Conservation (phyloP, 768 basidiomycete genomes). For the Kwoniella europaea region DNA sequence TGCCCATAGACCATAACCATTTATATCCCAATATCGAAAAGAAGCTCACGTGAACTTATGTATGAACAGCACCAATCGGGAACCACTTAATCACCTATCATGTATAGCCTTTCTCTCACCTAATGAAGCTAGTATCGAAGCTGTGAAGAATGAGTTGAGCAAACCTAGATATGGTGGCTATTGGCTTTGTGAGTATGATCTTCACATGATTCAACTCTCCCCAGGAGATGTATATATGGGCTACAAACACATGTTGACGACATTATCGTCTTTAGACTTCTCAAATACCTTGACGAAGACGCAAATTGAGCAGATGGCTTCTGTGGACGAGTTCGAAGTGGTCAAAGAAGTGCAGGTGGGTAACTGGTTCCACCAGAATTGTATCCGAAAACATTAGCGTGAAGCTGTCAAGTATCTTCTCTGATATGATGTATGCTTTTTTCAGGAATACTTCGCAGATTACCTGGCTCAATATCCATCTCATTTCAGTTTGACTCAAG, state of each 20-base stretch:
- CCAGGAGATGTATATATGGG: no score
- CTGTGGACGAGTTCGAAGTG: conserved; percentile 93
- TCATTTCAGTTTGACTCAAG: conserved; percentile 73
- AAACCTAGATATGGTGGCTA: conserved; percentile 97
- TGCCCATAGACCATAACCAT: no score
- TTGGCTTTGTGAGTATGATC: conserved; percentile 92
- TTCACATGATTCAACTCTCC: neutral
- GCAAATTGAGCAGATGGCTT: conserved; percentile 88
- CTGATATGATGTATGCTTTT: neutral
- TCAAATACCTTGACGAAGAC: conserved; percentile 89
- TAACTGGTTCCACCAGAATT: neutral
- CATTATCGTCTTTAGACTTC: conserved; percentile 69
- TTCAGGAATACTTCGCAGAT: conserved; percentile 93
- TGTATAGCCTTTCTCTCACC: conserved; percentile 92
- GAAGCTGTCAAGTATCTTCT: neutral
- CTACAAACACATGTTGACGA: neutral
- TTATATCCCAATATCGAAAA: neutral
- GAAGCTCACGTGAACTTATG: neutral
- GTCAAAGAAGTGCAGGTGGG: conserved; percentile 94
- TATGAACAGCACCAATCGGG: conserved; percentile 64
- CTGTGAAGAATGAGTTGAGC: conserved; percentile 78
- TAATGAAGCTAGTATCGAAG: conserved; percentile 78
- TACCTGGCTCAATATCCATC: conserved; percentile 84
- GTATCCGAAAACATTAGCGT: no score
- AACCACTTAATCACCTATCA: conserved; percentile 94